Conservation (phyloP, 371 early-diverging fungal species). For the Lichtheimia corymbifera region DNA sequence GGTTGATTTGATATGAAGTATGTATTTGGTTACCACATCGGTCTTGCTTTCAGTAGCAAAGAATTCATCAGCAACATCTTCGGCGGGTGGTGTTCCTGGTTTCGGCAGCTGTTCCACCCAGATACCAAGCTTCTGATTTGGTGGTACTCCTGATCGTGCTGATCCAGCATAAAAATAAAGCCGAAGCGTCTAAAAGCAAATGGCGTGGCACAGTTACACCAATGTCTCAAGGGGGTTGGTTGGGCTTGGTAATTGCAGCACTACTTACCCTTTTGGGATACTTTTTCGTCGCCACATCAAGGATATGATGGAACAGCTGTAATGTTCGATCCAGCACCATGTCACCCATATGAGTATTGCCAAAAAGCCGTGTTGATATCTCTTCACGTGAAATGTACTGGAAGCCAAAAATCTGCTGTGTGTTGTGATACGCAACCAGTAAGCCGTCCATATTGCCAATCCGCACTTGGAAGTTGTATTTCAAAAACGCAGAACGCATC, state of each 20-base stretch:
- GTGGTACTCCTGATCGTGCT: too few relatives aligned
- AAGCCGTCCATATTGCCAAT: conserved; percentile 98
- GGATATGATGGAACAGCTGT: conserved; percentile 60
- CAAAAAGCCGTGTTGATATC: conserved; percentile 87
- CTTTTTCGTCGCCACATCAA: conserved; percentile 63
- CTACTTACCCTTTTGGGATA: conserved; percentile 57
- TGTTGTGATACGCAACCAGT: conserved; percentile 93
- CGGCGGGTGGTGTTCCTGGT: background rate
- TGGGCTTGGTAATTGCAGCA: background rate
- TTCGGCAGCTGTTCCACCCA: conserved; percentile 39
- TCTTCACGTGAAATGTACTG: conserved; percentile 88
- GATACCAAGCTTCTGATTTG: conserved; percentile 9
- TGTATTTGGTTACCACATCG: conserved; percentile 22
- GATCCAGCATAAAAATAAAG: too few relatives aligned
- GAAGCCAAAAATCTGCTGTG: conserved; percentile 90
- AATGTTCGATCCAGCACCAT: conserved; percentile 68
- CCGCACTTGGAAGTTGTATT: conserved; percentile 91
- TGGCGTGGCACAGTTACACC: too few relatives aligned
- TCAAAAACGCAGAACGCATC: conserved; percentile 85
- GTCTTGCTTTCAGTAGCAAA: background rate
- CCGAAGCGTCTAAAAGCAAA: too few relatives aligned
- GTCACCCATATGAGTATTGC: conserved; percentile 72
- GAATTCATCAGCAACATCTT: conserved; percentile 6
- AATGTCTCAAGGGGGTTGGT: too few relatives aligned
- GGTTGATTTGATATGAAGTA: conserved; percentile 20